Percentiles rank a stretch among this genome's conserved stretches.
Evolutionary conservation across 75 land plant species (phyloP).

Genomic region (Selaginella moellendorffii): DNA sequence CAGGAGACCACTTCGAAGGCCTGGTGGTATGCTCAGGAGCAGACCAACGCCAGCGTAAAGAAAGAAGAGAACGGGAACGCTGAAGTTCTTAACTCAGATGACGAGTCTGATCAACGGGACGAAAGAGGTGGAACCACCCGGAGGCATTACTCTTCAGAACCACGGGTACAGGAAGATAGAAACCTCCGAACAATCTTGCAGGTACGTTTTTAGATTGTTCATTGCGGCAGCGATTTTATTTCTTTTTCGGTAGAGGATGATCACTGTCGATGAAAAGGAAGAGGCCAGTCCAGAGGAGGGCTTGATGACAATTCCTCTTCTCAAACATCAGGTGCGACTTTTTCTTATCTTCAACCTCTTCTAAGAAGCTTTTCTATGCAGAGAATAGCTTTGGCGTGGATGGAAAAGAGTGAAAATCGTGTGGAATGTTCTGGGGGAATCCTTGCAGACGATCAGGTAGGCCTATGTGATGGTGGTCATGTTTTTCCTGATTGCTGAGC

Average conservation of each 20-base stretch:
- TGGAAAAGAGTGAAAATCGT: conserved; percentile 61
- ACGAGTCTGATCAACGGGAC: not conserved
- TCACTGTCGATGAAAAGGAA: conserved; percentile 17
- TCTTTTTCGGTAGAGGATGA: not conserved
- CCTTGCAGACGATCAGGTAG: conserved; percentile 98
- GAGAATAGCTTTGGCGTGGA: conserved; percentile 96
- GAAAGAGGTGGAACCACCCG: not conserved
- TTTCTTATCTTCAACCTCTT: conserved; percentile 1
- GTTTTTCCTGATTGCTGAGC: conserved; percentile 6
- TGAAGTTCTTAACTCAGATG: not conserved
- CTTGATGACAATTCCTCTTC: conserved; percentile 51
- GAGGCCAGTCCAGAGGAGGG: conserved; percentile 59
- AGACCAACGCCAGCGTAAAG: not conserved
- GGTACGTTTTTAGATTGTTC: not conserved
- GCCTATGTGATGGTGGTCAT: not conserved
- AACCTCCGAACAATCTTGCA: conserved; percentile 1
- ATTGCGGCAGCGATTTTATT: not conserved
- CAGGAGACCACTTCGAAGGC: not conserved
- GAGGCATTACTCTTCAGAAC: conserved; percentile 10
- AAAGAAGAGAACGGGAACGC: not conserved
- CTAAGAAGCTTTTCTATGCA: conserved; percentile 15
- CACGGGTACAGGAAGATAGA: conserved; percentile 11
- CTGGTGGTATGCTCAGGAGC: not conserved
- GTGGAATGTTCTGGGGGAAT: conserved; percentile 71
- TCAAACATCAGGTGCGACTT: conserved; percentile 66